phyloP scores from a whole-genome alignment of 2,329 filamentous ascomycete genomes.

The Pezicula rhizophila region DNA sequence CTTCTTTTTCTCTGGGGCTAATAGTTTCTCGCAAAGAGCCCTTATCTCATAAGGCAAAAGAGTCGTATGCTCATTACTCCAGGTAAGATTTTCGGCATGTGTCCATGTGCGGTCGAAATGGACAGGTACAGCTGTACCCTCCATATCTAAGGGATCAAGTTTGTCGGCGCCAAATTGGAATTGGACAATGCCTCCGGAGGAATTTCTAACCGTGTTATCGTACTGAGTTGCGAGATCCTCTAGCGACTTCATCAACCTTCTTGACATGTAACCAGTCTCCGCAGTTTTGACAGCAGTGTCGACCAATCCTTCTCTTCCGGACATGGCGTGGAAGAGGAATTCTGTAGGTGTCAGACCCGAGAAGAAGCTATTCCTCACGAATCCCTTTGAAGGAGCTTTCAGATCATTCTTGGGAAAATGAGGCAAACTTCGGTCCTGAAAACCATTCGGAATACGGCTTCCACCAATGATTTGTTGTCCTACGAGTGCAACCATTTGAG shows the following conservation, averaged over 20 bases:
- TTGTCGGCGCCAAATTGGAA: slow-evolving; percentile 97
- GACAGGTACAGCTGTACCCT: slow-evolving; percentile 86
- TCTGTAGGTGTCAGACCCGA: slow-evolving; percentile 83
- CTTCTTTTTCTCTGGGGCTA: slow-evolving; percentile 62
- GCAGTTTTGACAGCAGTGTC: slow-evolving; percentile 99
- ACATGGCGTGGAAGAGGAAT: slow-evolving; percentile 97
- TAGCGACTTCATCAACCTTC: slow-evolving; percentile 93
- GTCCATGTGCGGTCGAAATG: slow-evolving; percentile 88
- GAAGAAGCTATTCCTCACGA: slow-evolving; percentile 97
- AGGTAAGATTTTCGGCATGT: slow-evolving; percentile 70
- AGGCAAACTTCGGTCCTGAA: slow-evolving; percentile 89
- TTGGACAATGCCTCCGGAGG: slow-evolving; percentile 81
- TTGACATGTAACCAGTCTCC: slow-evolving; percentile 98
- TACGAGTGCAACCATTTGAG: slow-evolving; percentile 96
- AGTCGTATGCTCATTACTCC: slow-evolving; percentile 68
- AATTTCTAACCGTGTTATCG: slow-evolving; percentile 90
- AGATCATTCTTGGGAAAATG: slow-evolving; percentile 93
- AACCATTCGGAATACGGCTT: slow-evolving; percentile 87
- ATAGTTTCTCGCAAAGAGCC: slow-evolving; percentile 58
- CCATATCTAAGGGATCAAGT: slow-evolving; percentile 95
- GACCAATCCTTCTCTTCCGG: slow-evolving; percentile 94
- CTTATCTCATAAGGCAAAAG: slow-evolving; percentile 71
- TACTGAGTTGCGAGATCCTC: slow-evolving; percentile 93
- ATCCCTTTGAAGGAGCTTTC: slow-evolving; percentile 91
- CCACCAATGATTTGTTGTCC: slow-evolving; percentile 97